Evolutionary conservation across 495 filamentous ascomycete species (phyloP).

Genomic region (Penicillium dipodomyicola): DNA sequence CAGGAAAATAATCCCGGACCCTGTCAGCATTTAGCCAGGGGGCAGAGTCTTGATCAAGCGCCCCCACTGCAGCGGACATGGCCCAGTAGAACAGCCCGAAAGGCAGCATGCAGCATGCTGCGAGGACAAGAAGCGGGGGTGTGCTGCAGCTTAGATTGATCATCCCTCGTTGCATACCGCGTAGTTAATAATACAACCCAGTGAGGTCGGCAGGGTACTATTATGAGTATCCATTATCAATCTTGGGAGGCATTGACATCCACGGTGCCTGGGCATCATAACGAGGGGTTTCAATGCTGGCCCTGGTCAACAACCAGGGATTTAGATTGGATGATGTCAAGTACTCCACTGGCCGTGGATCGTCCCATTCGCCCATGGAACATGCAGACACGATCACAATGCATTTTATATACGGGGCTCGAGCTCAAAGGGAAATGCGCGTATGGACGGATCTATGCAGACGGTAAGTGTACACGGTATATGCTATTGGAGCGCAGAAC

Average conservation of each 20-base stretch:
- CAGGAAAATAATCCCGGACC: neutral
- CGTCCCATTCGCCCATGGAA: neutral
- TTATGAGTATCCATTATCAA: slow-evolving; percentile 21
- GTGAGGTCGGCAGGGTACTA: neutral
- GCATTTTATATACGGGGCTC: slow-evolving; percentile 3
- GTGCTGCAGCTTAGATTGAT: slow-evolving; percentile 7
- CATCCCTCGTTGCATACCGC: neutral
- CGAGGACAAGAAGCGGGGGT: slow-evolving; percentile 9
- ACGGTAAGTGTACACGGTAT: slow-evolving; percentile 8
- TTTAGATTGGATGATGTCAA: slow-evolving; percentile 10
- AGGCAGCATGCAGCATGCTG: neutral
- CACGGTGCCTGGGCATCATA: neutral
- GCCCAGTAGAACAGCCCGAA: neutral
- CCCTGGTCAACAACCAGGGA: neutral
- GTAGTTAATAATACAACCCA: neutral
- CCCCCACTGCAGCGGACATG: slow-evolving; percentile 5
- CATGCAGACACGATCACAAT: slow-evolving; percentile 8
- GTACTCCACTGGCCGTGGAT: slow-evolving; percentile 4
- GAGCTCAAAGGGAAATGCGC: neutral
- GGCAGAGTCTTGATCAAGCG: slow-evolving; percentile 18
- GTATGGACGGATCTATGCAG: slow-evolving; percentile 5
- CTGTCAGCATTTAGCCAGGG: slow-evolving; percentile 19
- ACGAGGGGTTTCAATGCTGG: neutral
- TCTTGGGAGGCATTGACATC: slow-evolving; percentile 12
- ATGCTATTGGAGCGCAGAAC: neutral